Conservation (phyloP, 2,329 filamentous ascomycete species). For the Penicillium sp. region DNA sequence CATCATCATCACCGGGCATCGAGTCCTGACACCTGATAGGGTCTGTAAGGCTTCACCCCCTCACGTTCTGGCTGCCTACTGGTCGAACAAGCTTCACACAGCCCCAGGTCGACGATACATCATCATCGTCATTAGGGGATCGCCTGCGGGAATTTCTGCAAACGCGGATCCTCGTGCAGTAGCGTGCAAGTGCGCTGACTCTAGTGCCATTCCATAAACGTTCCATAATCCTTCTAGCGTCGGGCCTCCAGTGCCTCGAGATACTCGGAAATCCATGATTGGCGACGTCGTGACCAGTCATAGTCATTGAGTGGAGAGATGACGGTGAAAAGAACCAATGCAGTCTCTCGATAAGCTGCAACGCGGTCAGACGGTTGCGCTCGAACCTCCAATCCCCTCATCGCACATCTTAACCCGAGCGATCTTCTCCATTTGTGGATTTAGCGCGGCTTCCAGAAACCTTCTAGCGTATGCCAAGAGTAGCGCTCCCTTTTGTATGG, state of each 20-base stretch:
- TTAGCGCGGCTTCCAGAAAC: neutral
- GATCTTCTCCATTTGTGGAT: neutral
- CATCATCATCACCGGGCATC: neutral
- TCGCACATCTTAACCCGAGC: neutral
- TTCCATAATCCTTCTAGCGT: constrained; percentile 26
- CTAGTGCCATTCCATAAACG: constrained; percentile 7
- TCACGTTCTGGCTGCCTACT: neutral
- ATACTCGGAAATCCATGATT: neutral
- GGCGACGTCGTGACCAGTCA: neutral
- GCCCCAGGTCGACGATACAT: constrained; percentile 16
- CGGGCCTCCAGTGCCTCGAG: neutral
- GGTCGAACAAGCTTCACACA: constrained; percentile 11
- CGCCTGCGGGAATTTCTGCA: constrained; percentile 23
- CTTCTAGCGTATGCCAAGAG: neutral
- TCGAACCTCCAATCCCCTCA: constrained; percentile 5
- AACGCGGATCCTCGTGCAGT: constrained; percentile 18
- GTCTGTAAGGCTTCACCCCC: neutral
- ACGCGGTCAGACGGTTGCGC: constrained; percentile 11
- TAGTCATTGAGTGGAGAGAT: neutral
- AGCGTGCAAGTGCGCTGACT: constrained; percentile 3
- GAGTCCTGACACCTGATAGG: neutral
- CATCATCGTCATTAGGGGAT: constrained; percentile 12
- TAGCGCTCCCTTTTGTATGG: neutral
- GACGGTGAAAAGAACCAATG: neutral
- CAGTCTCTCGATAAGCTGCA: constrained; percentile 7